Conservation (phyloP, 257 asterid species). For the Phtheirospermum japonicum region DNA sequence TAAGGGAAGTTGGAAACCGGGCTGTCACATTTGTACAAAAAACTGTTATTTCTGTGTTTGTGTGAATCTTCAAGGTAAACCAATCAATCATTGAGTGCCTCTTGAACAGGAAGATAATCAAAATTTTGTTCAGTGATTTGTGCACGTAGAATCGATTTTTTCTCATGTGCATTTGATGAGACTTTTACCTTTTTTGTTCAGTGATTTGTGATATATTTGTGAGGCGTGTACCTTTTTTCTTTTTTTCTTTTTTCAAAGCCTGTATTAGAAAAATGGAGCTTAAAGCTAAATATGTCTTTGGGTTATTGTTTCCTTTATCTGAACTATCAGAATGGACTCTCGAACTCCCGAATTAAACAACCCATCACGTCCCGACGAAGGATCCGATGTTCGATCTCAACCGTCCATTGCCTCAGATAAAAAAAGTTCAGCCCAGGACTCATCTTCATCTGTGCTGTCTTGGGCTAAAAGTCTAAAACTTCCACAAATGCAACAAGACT, state of each 20-base stretch:
- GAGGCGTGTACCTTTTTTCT: background rate
- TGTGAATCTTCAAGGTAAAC: background rate
- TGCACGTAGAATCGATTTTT: slow-evolving; percentile 9
- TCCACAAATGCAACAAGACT: slow-evolving; percentile 52
- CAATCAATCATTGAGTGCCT: no score
- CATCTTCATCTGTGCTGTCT: slow-evolving; percentile 52
- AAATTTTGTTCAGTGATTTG: slow-evolving; percentile 19
- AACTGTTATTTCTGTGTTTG: background rate
- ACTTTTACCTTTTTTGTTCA: background rate
- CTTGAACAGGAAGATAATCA: no score
- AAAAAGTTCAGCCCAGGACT: slow-evolving; percentile 39
- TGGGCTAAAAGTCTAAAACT: slow-evolving; percentile 66
- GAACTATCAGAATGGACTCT: slow-evolving; percentile 59
- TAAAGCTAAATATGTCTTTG: slow-evolving; percentile 20
- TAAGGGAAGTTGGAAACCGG: background rate
- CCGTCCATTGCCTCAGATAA: slow-evolving; percentile 36
- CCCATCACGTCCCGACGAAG: slow-evolving; percentile 37
- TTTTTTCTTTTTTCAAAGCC: slow-evolving; percentile 13
- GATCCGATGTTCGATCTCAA: slow-evolving; percentile 43
- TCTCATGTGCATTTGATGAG: no score
- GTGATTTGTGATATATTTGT: slow-evolving; percentile 24
- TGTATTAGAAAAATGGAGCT: slow-evolving; percentile 18
- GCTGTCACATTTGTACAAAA: background rate
- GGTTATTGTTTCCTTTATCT: slow-evolving; percentile 16
- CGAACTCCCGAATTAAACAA: slow-evolving; percentile 42